Base-by-base conservation (phyloP, 1,284 basidiomycete species). In the Pyrrhoderma lamaoense region DNA sequence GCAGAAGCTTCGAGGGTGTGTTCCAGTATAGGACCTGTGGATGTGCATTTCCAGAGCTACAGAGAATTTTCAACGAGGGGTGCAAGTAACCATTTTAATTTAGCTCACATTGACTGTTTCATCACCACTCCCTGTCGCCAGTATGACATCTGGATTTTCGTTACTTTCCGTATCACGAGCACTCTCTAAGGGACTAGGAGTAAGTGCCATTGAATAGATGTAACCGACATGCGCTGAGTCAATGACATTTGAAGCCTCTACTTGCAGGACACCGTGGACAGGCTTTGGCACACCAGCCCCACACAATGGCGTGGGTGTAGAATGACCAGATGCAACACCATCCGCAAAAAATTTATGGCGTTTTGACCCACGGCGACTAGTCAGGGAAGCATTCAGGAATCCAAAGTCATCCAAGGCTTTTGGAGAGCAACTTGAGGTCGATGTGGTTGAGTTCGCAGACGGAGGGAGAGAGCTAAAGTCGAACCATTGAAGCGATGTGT, bases 201-300 rank as follows among this genome's bases (percentile, higher is more conserved):
- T 63, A 34, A 85, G 68, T 0, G 79, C 70, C 74, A 97, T 83
- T 58, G 88, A 91, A 64, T 97, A 97, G 13, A 97, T 78, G 64
- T 98, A 98, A 8, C 94, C 94, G 65, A 83, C 93, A 65, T 98
- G 94, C 1, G 93, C 94, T 2, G 89, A 88, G 58, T 89, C 83
- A 31, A 92, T 72, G 16, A 90, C 83, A 58, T 88, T 86, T 48
- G 72, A 71, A 9, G 77, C 70, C 3, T 81, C 77, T 22, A 93
- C 80, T 51, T 77, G 71, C 16, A 87, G 62, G 13, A 65, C 58
- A 4, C 62, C 61, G 7, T 59, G 47, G 5, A 40, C 5, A 11
- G 66, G 61, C 36, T 65, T 63, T 42, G 69, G 69, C 13, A 63
- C 59, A n/a, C 62, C 56, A 16, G 46, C 46, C 25, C 42, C 38